A percentile compares a stretch with the other conserved stretches of the same genome.
These are phyloP conservation scores for Paramyrothecium sp. DNA, from an alignment of 2,329 filamentous ascomycete genomes.

Conservation along the genomic window DNA sequence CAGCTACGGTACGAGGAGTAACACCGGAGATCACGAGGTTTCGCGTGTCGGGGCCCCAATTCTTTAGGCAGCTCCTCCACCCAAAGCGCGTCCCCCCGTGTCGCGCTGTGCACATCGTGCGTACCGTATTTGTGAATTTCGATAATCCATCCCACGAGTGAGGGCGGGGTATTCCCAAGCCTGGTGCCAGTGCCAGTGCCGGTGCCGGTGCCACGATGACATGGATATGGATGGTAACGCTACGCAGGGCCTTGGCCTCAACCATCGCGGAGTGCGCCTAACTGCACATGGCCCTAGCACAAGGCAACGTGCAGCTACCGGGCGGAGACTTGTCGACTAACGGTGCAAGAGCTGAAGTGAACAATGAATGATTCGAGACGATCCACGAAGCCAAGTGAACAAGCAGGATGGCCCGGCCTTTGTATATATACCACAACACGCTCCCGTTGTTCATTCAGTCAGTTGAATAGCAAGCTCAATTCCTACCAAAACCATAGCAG, in stretches of 20 bases:
- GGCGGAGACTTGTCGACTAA: not conserved
- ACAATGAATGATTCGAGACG: not conserved
- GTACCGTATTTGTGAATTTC: too few species aligned
- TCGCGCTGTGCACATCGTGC: not conserved
- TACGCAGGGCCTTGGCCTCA: not conserved
- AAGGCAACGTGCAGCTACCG: not conserved
- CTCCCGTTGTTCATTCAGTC: too few species aligned
- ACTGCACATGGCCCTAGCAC: not conserved
- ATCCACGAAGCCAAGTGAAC: not conserved
- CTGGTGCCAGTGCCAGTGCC: too few species aligned
- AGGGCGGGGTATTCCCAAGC: too few species aligned
- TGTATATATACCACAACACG: not conserved
- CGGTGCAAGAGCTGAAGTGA: not conserved
- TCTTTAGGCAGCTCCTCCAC: slow-evolving; percentile 21
- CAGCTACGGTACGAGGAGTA: not conserved
- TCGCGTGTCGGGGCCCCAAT: slow-evolving; percentile 13
- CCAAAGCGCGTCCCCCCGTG: slow-evolving; percentile 2
- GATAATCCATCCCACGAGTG: too few species aligned
- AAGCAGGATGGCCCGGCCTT: not conserved
- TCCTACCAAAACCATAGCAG: too few species aligned
- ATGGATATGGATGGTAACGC: too few species aligned
- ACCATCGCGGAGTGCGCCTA: not conserved
- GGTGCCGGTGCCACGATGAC: too few species aligned
- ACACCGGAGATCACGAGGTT: slow-evolving; percentile 19
- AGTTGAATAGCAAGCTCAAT: too few species aligned